Conservation (phyloP, 2,329 filamentous ascomycete genomes). For the Cladosporium sp. region DNA sequence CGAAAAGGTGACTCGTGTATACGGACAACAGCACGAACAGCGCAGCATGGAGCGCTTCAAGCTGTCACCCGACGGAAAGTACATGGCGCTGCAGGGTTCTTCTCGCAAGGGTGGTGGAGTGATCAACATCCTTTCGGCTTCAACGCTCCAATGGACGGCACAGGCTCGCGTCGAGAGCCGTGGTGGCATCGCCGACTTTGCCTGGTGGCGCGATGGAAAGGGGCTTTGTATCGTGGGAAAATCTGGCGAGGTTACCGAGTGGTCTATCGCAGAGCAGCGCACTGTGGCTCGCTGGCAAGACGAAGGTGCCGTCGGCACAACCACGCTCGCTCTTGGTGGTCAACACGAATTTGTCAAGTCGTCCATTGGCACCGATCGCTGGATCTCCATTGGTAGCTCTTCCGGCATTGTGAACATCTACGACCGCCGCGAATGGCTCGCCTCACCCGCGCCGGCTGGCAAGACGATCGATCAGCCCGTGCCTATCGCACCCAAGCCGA, state of each 20-base stretch:
- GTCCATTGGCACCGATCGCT: conserved; percentile 74
- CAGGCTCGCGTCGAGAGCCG: conserved; percentile 78
- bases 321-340: conserved; percentile 77
- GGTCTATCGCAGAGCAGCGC: conserved; percentile 66
- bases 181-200: conserved; percentile 84
- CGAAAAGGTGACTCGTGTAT: conserved; percentile 75
- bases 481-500: conserved; percentile 69
- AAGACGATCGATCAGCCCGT: conserved; percentile 39
- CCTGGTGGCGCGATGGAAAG: conserved; percentile 84
- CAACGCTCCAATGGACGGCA: conserved; percentile 82
- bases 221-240: conserved; percentile 81
- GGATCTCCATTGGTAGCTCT: conserved; percentile 83
- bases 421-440: conserved; percentile 67
- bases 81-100: conserved; percentile 80
- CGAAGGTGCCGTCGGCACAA: conserved; percentile 83
- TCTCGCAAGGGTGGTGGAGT: conserved; percentile 82
- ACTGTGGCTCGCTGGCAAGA: conserved; percentile 85
- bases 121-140: conserved; percentile 79
- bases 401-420: conserved; percentile 93
- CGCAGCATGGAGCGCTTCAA: conserved; percentile 89
- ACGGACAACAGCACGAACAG: conserved; percentile 77
- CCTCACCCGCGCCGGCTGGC: conserved; percentile 19
- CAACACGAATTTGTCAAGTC: conserved; percentile 54
- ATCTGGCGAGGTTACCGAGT: conserved; percentile 89
- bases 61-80: conserved; percentile 79